Evolutionary conservation across 179 eudicot genomes (phyloP).

Genomic region (Heliamphora pulchella): DNA sequence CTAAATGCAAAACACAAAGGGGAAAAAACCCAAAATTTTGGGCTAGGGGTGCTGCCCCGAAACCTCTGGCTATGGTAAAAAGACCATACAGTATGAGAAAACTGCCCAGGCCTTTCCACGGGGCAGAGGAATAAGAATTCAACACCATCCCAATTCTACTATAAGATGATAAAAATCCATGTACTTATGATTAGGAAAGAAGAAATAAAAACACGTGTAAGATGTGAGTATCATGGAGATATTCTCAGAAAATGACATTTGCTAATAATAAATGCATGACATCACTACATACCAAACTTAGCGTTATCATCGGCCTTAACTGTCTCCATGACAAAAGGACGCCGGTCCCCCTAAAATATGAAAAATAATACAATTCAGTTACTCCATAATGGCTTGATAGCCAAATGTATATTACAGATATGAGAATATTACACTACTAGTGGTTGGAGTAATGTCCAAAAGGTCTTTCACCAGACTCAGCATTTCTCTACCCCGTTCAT

Average conservation of each 20-base stretch:
- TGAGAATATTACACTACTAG: constrained; percentile 48
- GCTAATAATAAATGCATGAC: background rate
- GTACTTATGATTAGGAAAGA: background rate
- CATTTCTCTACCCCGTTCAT: constrained; percentile 95
- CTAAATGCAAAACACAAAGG: background rate
- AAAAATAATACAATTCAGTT: background rate
- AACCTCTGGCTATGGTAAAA: background rate
- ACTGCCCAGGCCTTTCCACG: background rate
- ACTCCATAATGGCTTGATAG: background rate
- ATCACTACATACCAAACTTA: constrained; percentile 57
- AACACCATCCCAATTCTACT: background rate
- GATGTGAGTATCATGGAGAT: background rate
- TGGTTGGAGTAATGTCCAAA: constrained; percentile 83
- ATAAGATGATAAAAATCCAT: background rate
- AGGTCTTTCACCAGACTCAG: constrained; percentile 67
- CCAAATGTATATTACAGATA: background rate
- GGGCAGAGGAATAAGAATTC: background rate
- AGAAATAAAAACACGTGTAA: background rate
- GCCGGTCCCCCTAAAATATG: constrained; percentile 66
- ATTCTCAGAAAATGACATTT: background rate
- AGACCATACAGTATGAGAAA: background rate
- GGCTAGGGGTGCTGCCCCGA: background rate
- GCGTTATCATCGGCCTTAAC: constrained; percentile 96
- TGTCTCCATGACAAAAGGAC: constrained; percentile 85
- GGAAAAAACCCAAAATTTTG: background rate